Evolutionary conservation across 257 asterid species (phyloP).

Genomic region (Parsonsia alboflavescens): DNA sequence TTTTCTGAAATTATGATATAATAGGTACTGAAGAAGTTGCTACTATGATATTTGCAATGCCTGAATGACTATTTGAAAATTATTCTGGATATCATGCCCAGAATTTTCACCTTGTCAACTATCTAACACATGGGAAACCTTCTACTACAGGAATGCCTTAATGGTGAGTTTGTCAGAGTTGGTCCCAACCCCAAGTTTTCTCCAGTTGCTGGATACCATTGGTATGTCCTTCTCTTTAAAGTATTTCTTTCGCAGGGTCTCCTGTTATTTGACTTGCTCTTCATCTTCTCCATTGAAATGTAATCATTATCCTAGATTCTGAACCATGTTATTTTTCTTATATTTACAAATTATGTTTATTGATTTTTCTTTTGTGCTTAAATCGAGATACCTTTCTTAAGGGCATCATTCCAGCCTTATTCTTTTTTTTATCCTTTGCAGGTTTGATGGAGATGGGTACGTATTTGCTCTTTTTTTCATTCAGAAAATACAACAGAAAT

Average conservation of each 20-base stretch:
- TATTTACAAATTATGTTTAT: background rate
- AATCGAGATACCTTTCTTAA: background rate
- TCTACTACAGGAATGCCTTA: constrained; percentile 71
- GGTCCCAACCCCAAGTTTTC: constrained; percentile 89
- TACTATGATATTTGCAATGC: background rate
- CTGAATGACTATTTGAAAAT: background rate
- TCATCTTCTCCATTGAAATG: constrained; percentile 2
- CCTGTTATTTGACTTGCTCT: background rate
- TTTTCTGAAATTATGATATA: background rate
- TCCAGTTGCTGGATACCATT: constrained; percentile 96
- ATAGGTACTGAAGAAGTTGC: background rate
- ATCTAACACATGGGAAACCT: background rate
- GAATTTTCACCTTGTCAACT: background rate
- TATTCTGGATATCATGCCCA: background rate
- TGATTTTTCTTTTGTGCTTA: background rate
- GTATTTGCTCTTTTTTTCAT: constrained; percentile 21
- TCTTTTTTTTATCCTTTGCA: constrained; percentile 35
- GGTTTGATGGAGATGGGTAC: constrained; percentile 99
- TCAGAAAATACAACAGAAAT: background rate
- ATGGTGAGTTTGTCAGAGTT: constrained; percentile 95
- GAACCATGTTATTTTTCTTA: background rate
- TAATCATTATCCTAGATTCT: background rate
- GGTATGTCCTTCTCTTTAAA: constrained; percentile 40
- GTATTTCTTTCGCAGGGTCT: background rate
- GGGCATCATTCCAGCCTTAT: constrained; percentile 18